Evolutionary conservation across 192 early-diverging fungal species (phyloP).

Genomic region (Piromyces sp.): DNA sequence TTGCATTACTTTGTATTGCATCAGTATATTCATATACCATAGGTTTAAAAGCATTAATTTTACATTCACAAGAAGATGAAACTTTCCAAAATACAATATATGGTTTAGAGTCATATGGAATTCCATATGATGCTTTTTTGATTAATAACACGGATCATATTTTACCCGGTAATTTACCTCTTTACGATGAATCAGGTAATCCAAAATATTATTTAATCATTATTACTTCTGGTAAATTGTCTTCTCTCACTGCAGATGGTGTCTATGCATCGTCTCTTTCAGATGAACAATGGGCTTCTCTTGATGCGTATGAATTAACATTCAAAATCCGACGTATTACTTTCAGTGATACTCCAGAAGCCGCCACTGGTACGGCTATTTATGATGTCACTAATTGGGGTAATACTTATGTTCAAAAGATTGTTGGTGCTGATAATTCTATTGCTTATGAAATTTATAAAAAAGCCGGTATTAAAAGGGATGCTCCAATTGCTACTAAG

Average conservation of each 20-base stretch:
- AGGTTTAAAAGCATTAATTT: background rate
- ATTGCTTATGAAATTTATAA: background rate
- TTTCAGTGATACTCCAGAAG: background rate
- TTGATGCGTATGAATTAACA: background rate
- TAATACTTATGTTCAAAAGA: background rate
- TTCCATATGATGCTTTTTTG: background rate
- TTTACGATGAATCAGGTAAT: background rate
- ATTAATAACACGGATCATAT: background rate
- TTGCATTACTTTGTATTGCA: background rate
- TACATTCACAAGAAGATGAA: background rate
- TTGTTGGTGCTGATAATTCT: background rate
- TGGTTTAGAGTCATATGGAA: background rate
- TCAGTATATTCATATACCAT: background rate
- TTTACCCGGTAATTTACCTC: background rate
- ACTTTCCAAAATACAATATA: background rate
- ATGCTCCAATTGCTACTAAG: background rate
- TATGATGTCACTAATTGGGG: background rate
- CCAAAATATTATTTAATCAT: constrained; percentile 1
- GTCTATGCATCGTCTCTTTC: background rate
- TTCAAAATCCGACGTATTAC: background rate
- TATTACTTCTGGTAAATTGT: background rate
- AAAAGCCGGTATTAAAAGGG: background rate
- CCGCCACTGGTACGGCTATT: background rate
- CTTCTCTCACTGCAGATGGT: background rate
- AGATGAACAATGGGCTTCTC: background rate